Evolutionary conservation across 495 filamentous ascomycete species (phyloP), one percentile per base, ranked within the genome.

Genomic region (Penicillium paxilli): DNA sequence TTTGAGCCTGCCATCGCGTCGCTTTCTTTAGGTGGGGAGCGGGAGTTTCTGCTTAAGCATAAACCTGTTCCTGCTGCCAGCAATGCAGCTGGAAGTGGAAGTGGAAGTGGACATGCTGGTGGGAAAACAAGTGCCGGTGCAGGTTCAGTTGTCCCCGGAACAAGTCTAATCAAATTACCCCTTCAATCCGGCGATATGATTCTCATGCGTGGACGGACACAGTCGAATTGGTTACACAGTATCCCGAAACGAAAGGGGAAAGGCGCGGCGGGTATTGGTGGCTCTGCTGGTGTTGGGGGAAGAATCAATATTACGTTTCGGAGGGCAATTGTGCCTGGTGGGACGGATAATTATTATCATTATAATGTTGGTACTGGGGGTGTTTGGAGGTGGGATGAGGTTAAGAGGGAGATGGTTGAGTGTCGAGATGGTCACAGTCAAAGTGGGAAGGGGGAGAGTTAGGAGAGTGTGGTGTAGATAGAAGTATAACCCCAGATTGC

Each of bases 281-380:
- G 86, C n/a, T n/a, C n/a, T n/a, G n/a, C n/a, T 50, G 70, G 72
- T 10, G 75, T 80, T 25, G 73, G 66, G 20, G 88, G 86, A 11
- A 71, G 88, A 44, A 88, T 91, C 30, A 91, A 91, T 59, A 89
- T 90, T 57, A 91, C 89, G 3, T 88, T 90, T 61, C 71, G 87
- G 38, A 76, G 79, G 58, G 87, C 83, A 19, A 68, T 87, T 57
- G 72, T 84, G 19, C 82, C 76, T 46, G 85, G 70, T 26, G 85
- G 86, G 8, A 91, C 85, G 21, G 81, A 88, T 60, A 91, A 90
- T 66, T 87, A 87, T 63, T 86, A 87, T 65, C 64, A 70, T 52
- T 91, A 92, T 75, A 92, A 91, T 72, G 85, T 92, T 57, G 87
- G 89, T 0, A 71, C 64, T 42, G 86, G 88, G 9, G 71, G 62